Percentiles rank a stretch among this genome's conserved stretches.
Evolutionary conservation across 2,329 filamentous ascomycete genomes (phyloP).

Genomic region (Penicillium frequentans): DNA sequence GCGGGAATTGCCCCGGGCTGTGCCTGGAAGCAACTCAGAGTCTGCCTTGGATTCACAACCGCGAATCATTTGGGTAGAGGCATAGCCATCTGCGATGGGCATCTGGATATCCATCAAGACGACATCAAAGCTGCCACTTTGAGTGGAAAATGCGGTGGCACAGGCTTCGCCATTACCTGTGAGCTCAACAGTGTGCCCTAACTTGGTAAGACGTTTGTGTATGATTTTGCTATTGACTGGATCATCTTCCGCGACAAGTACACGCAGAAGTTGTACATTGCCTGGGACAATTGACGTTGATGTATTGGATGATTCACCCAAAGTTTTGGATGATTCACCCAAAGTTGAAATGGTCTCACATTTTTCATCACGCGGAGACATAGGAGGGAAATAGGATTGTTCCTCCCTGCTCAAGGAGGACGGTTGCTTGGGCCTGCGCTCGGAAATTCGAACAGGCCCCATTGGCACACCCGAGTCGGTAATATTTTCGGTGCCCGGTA

Average conservation of each 20-base stretch:
- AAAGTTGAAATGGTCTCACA: conserved; percentile 6
- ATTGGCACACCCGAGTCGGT: conserved; percentile 37
- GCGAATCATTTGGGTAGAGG: conserved; percentile 80
- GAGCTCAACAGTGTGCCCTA: conserved; percentile 69
- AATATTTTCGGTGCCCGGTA: conserved; percentile 29
- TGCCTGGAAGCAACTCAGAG: conserved; percentile 55
- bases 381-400: conserved; percentile 19
- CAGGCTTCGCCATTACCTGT: conserved; percentile 87
- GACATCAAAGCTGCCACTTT: conserved; percentile 67
- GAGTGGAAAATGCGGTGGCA: conserved; percentile 67
- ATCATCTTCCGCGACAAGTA: conserved; percentile 85
- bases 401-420: background rate
- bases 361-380: background rate
- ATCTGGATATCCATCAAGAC: conserved; percentile 97
- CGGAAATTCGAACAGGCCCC: conserved; percentile 30
- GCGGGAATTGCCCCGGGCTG: conserved; percentile 62
- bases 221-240: conserved; percentile 85
- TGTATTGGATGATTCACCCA: conserved; percentile 3
- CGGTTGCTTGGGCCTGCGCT: conserved; percentile 15
- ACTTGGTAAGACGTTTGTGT: conserved; percentile 74
- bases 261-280: conserved; percentile 28
- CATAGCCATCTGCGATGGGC: conserved; percentile 91
- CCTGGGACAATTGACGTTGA: conserved; percentile 6
- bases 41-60: conserved; percentile 63
- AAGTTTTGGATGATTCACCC: conserved; percentile 2